Percentiles rank a stretch among this genome's conserved stretches.
These are phyloP conservation scores for Tylopilus felleus DNA, from an alignment of 768 basidiomycete genomes.

Conservation along the genomic window DNA sequence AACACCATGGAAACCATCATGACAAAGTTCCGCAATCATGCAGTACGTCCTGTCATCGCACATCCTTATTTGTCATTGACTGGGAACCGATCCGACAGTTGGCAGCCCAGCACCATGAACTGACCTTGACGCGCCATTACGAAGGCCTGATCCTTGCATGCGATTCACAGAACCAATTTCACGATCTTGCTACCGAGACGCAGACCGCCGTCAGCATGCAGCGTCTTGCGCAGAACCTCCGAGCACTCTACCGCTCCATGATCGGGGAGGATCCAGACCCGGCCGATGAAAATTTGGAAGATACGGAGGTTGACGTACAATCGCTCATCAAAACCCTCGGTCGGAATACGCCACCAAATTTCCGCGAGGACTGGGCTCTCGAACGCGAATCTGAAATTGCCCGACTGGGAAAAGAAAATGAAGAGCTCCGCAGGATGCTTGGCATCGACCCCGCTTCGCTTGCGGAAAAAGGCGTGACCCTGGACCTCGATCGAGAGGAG, in stretches of 20 bases:
- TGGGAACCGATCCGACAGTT: constrained; percentile 43
- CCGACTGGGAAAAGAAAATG: constrained; percentile 81
- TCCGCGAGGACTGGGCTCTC: constrained; percentile 75
- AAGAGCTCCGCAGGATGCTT: constrained; percentile 67
- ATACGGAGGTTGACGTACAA: constrained; percentile 40
- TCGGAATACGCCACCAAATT: constrained; percentile 36
- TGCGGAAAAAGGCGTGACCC: constrained; percentile 47
- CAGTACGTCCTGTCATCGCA: constrained; percentile 49
- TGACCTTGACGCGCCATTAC: constrained; percentile 85
- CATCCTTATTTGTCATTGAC: constrained; percentile 1
- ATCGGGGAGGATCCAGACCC: constrained; percentile 51
- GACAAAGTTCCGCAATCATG: constrained; percentile 90
- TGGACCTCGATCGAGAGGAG: constrained; percentile 48
- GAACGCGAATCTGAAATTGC: constrained; percentile 87
- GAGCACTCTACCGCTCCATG: constrained; percentile 68
- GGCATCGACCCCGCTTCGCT: constrained; percentile 65
- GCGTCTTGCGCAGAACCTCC: constrained; percentile 66
- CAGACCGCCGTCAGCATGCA: constrained; percentile 65
- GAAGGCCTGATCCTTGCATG: constrained; percentile 72
- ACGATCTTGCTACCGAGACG: constrained; percentile 55
- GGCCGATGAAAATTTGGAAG: constrained; percentile 26
- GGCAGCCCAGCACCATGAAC: constrained; percentile 89
- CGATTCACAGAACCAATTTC: constrained; percentile 52
- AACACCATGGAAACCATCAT: constrained; percentile 93
- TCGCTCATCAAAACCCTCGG: constrained; percentile 44